phyloP scores from a whole-genome alignment of 2,329 filamentous ascomycete species.

The Monosporascus sp. region DNA sequence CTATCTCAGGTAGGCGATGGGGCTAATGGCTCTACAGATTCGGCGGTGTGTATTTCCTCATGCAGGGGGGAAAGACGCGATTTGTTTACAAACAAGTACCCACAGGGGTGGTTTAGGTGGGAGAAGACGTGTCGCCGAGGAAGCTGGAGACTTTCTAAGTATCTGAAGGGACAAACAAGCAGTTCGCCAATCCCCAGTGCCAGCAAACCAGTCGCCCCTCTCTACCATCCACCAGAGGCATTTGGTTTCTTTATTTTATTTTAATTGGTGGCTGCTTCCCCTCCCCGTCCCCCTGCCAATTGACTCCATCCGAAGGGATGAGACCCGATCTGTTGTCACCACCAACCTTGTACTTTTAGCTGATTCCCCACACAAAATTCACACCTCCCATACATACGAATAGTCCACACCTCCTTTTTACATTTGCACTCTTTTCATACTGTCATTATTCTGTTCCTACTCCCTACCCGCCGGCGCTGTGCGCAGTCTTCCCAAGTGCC shows the following conservation, averaged over 20 bases:
- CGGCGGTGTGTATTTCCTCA: not conserved
- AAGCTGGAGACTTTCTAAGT: not conserved
- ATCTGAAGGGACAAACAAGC: not conserved
- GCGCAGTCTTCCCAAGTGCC: slow-evolving; percentile 10
- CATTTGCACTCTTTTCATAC: slow-evolving; percentile 8
- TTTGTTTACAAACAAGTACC: slow-evolving; percentile 10
- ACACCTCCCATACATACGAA: not conserved
- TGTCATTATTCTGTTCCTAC: slow-evolving; percentile 2
- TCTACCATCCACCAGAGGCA: not conserved
- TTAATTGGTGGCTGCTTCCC: too few relatives aligned
- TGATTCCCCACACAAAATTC: not conserved
- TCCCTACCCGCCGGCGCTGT: slow-evolving; percentile 19
- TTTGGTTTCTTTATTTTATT: too few relatives aligned
- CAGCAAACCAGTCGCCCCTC: not conserved
- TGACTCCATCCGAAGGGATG: too few relatives aligned
- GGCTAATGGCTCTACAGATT: slow-evolving; percentile 2
- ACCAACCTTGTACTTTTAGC: too few relatives aligned
- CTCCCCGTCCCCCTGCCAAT: too few relatives aligned
- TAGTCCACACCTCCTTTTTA: slow-evolving; percentile 23
- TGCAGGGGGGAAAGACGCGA: not conserved
- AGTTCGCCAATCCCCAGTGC: not conserved
- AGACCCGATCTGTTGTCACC: too few relatives aligned
- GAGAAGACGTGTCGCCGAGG: not conserved
- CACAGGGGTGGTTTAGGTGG: not conserved
- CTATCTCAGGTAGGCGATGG: slow-evolving; percentile 17